phyloP scores from a whole-genome alignment of 2,329 filamentous ascomycete genomes.

The Fusarium redolens region DNA sequence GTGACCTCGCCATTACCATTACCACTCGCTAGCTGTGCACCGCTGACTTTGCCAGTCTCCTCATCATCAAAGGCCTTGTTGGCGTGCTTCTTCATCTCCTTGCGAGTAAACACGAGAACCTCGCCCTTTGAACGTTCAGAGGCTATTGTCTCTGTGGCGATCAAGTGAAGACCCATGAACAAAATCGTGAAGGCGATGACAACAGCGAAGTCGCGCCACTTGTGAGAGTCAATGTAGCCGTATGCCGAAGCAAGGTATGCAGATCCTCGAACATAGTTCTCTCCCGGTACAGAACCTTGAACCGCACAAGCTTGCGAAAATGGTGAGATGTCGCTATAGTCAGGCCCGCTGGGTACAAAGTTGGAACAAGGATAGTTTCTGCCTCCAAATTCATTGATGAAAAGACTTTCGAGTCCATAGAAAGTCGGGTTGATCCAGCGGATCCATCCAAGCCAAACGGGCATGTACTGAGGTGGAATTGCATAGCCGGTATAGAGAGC shows the following conservation, averaged over 20 bases:
- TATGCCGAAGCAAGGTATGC: constrained; percentile 26
- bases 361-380: constrained; percentile 60
- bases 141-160: constrained; percentile 33
- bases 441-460: constrained; percentile 64
- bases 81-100: constrained; percentile 32
- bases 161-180: constrained; percentile 33
- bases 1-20: constrained; percentile 46
- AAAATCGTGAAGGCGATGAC: constrained; percentile 36
- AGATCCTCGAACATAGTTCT: constrained; percentile 28
- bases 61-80: constrained; percentile 62
- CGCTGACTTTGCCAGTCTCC: background rate
- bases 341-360: constrained; percentile 46
- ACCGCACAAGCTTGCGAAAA: constrained; percentile 18
- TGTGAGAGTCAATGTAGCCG: constrained; percentile 31
- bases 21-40: constrained; percentile 68
- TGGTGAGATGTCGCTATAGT: constrained; percentile 13
- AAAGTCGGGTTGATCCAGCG: constrained; percentile 73
- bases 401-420: constrained; percentile 72
- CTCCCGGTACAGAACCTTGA: constrained; percentile 26
- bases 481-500: constrained; percentile 64
- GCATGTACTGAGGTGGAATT: constrained; percentile 61
- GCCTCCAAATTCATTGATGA: constrained; percentile 70
- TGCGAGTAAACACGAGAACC: constrained; percentile 39
- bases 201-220: constrained; percentile 38
- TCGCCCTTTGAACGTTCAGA: constrained; percentile 41